A percentile compares a stretch with the other conserved stretches of the same genome.
Conservation (phyloP, 768 basidiomycete species). For the Podaxis carcinomalis region DNA sequence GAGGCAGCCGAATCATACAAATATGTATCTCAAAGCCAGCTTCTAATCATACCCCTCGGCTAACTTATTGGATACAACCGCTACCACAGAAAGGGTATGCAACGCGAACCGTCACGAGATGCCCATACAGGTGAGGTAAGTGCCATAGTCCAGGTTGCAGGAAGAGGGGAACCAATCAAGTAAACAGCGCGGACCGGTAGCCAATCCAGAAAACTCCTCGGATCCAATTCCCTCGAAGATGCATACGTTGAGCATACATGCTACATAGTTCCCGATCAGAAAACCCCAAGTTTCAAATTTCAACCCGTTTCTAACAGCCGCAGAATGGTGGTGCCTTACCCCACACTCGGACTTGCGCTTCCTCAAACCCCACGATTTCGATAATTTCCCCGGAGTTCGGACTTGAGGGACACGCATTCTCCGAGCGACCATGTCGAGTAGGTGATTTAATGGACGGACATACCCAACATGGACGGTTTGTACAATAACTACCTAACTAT, state of each 20-base stretch:
- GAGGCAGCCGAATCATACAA: no score
- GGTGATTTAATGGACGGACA: neutral
- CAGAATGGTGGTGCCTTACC: neutral
- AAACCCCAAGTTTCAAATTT: neutral
- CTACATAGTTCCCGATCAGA: neutral
- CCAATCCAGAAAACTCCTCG: neutral
- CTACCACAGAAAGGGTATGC: neutral
- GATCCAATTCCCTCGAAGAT: neutral
- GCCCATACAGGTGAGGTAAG: neutral
- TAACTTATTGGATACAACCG: no score
- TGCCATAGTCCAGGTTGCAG: neutral
- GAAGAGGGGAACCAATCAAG: neutral
- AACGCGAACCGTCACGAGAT: neutral
- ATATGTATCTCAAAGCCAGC: no score
- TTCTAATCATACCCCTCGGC: no score
- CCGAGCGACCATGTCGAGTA: neutral
- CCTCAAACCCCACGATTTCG: no score
- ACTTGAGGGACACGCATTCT: no score
- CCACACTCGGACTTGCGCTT: no score
- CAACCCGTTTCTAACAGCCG: neutral
- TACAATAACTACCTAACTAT: conserved; percentile 4
- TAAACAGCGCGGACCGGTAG: neutral
- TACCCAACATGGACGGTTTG: neutral
- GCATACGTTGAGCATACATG: neutral
- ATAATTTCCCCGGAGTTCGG: no score